Evolutionary conservation across 2,329 filamentous ascomycete species (phyloP), one percentile per base, ranked within the genome.

Genomic region (Ophiostoma triangulosporum): DNA sequence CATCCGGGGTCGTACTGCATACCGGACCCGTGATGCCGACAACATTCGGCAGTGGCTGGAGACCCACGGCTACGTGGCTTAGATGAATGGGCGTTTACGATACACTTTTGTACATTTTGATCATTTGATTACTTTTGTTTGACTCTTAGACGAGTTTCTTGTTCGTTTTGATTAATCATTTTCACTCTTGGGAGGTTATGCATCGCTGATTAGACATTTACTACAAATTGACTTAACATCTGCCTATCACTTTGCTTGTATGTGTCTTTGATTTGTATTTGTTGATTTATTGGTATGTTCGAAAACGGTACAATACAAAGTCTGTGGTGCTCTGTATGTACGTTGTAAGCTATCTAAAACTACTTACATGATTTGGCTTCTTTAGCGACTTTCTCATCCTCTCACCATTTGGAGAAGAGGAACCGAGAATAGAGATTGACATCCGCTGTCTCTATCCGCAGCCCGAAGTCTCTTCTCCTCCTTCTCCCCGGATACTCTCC

Each of bases 1-100:
- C 58, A 87, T 97, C 59, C 79, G 83, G 40, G 88, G 86, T 11
- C 84, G 90, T 62, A 88, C 88, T 4, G 80, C 80, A 38, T 98
- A 96, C 73, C 83, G 82, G 65, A 73, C 81, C 67, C 78, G 93
- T 54, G 93, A 97, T 66, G 75, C 80, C 54, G 74, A 73, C 51
- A 72, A 77, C 45, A 76, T 95, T 53, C 76, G 84, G 68, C 86
- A 89, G 69, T 60, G 59, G 59, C 55, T 60, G 17, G 12, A 15
- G n/a, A 24, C 11, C 3, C 43, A 57, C 31, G 54, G 54, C n/a
- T 60, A 58, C 38, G 35, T 22, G 3, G 14, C 50, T 35, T 53
- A 51, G 33, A 29, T 17, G 8, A 17, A 4, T 15, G 20, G 11
- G 8, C 20, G 11, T 27, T 5, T 45, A 45, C 26, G 24, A 45